Percentiles rank a stretch among this genome's conserved stretches.
phyloP scores from a whole-genome alignment of 768 basidiomycete genomes.

The Agaricus subrufescens region DNA sequence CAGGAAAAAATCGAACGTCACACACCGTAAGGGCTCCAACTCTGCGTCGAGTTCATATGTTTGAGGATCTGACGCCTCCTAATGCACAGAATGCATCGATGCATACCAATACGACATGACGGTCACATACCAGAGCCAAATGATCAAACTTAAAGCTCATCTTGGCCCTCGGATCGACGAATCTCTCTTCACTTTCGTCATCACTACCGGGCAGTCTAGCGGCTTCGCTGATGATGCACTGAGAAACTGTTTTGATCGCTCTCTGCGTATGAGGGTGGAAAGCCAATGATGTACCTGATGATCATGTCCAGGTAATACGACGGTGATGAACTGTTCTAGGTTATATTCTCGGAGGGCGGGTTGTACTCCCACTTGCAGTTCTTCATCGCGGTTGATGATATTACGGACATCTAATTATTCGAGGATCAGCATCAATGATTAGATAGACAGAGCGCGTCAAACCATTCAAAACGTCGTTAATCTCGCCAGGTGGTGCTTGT shows the following conservation, averaged over 20 bases:
- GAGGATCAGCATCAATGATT: slow-evolving; percentile 11
- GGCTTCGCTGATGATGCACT: slow-evolving; percentile 82
- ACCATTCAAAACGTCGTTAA: slow-evolving; percentile 95
- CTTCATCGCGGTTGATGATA: slow-evolving; percentile 83
- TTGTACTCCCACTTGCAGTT: slow-evolving; percentile 72
- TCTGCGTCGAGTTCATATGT: slow-evolving; percentile 56
- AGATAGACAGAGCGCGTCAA: slow-evolving; percentile 12
- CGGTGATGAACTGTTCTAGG: slow-evolving; percentile 79
- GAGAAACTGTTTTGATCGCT: slow-evolving; percentile 14
- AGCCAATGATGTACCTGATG: slow-evolving; percentile 58
- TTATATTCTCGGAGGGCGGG: slow-evolving; percentile 85
- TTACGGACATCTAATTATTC: slow-evolving; percentile 70
- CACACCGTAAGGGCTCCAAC: slow-evolving; percentile 75
- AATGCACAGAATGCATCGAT: slow-evolving; percentile 6
- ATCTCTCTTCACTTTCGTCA: slow-evolving; percentile 54
- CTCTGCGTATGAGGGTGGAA: slow-evolving; percentile 1
- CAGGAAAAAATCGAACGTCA: background rate
- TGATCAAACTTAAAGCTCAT: slow-evolving; percentile 84
- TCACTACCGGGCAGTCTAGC: slow-evolving; percentile 43
- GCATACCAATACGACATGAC: slow-evolving; percentile 2
- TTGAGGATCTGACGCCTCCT: slow-evolving; percentile 79
- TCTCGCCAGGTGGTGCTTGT: slow-evolving; percentile 93
- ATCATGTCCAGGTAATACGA: slow-evolving; percentile 71
- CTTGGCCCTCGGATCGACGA: slow-evolving; percentile 79
- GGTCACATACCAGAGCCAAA: slow-evolving; percentile 61